A percentile compares a stretch with the other conserved stretches of the same genome.
phyloP scores from a whole-genome alignment of 1,284 basidiomycete genomes.

The Irpex sp. region DNA sequence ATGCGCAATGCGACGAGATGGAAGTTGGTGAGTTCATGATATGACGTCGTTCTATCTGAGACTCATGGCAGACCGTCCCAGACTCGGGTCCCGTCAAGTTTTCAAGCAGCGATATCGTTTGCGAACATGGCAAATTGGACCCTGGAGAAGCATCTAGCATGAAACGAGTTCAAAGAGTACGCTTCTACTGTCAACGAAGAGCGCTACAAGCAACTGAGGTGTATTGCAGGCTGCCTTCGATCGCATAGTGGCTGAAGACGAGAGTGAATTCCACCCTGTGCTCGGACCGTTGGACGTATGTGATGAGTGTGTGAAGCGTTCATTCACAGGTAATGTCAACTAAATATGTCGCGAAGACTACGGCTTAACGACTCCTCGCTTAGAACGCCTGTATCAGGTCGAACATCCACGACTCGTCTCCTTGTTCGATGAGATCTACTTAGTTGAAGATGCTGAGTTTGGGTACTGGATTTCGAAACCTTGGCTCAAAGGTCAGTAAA shows the following conservation, averaged over 20 bases:
- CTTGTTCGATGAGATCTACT: slow-evolving; percentile 51
- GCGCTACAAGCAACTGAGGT: slow-evolving; percentile 6
- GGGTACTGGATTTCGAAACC: slow-evolving; percentile 73
- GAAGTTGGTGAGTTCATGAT: background rate
- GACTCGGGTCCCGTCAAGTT: slow-evolving; percentile 12
- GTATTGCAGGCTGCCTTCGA: slow-evolving; percentile 42
- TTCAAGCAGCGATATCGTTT: slow-evolving; percentile 43
- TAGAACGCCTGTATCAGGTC: slow-evolving; percentile 65
- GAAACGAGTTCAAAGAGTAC: slow-evolving; percentile 59
- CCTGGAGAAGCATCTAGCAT: slow-evolving; percentile 54
- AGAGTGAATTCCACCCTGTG: slow-evolving; percentile 44
- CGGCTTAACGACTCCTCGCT: slow-evolving; percentile 3
- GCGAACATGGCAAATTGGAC: slow-evolving; percentile 55
- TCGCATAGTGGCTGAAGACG: slow-evolving; percentile 41
- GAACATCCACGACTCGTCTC: slow-evolving; percentile 58
- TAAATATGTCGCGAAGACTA: slow-evolving; percentile 2
- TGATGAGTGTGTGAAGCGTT: slow-evolving; percentile 47
- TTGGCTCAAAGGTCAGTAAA: slow-evolving; percentile 66
- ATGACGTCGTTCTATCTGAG: background rate
- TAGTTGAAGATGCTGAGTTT: slow-evolving; percentile 37
- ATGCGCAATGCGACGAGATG: slow-evolving; percentile 8
- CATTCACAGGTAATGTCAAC: slow-evolving; percentile 51
- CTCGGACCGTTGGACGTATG: slow-evolving; percentile 56
- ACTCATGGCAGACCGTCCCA: background rate
- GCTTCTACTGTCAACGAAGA: background rate